These are phyloP conservation scores for Scenedesmus sp. DNA, from an alignment of 163 green algal genomes.

Conservation along the genomic window DNA sequence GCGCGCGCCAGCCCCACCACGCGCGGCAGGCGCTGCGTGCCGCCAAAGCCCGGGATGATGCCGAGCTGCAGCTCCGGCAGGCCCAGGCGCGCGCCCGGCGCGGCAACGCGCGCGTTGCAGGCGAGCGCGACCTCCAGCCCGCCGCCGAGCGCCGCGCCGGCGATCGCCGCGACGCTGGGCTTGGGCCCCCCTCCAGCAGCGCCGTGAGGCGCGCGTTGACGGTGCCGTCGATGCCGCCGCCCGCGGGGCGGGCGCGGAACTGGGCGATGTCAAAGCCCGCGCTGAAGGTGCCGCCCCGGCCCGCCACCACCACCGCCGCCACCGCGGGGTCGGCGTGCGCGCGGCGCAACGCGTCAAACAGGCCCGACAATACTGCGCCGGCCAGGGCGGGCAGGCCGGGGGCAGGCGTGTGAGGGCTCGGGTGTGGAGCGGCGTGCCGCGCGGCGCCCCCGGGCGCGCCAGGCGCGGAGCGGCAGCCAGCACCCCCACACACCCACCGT, in stretches of 20 bases:
- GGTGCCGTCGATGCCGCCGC: constrained; percentile 78
- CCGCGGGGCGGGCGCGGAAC: constrained; percentile 72
- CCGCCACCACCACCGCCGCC: constrained; percentile 84
- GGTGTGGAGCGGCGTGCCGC: not conserved
- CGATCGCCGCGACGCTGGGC: constrained; percentile 63
- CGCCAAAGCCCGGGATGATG: constrained; percentile 85
- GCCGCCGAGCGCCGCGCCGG: constrained; percentile 91
- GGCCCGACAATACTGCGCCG: constrained; percentile 74
- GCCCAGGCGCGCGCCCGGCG: constrained; percentile 78
- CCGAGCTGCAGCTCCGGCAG: constrained; percentile 97
- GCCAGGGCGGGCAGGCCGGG: not conserved
- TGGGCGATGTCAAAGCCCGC: constrained; percentile 94
- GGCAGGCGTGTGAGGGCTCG: no score
- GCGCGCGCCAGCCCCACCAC: constrained; percentile 93
- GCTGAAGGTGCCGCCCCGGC: constrained; percentile 83
- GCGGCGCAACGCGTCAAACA: constrained; percentile 78
- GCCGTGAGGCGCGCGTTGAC: constrained; percentile 84
- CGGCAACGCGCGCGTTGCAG: constrained; percentile 83
- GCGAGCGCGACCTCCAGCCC: constrained; percentile 95
- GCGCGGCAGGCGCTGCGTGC: constrained; percentile 95
- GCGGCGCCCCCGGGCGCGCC: constrained; percentile 13
- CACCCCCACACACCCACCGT: constrained; percentile 66
- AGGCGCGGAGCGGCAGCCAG: not conserved
- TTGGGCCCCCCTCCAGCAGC: constrained; percentile 90
- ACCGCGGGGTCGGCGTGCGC: constrained; percentile 72